Base-by-base conservation (phyloP, 106 monocot species). In the Acorus gramineus region DNA sequence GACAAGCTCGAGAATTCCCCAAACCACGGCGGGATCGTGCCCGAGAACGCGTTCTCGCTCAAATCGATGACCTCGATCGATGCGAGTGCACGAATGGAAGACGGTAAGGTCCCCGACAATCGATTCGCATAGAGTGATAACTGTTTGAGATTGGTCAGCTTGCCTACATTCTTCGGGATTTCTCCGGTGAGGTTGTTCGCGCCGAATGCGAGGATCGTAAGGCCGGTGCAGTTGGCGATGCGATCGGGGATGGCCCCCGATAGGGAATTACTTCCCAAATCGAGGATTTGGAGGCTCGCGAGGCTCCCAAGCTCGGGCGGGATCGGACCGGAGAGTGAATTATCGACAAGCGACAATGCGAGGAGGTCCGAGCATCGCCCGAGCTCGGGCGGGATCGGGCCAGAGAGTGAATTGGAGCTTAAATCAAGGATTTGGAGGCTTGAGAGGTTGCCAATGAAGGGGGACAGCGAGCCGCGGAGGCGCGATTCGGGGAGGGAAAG, bases 381-480 rank as follows among this genome's bases (percentile, higher is more conserved):
- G 10, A 94, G 71, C 71, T 89, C 74, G 28, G 77, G 49, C 8
- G 93, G 93, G 53, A 89, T 70, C 0, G 68, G 3, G 8, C 93
- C 93, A 8, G 51, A 65, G 66, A 93, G 71, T 9, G n/a, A 61
- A 65, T 93, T 93, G 7, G 59, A 58, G 9, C 72, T 50, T 51
- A 93, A 65, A 55, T 88, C 85, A 10, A 93, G 57, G 12, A 78
- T 5, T 51, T 80, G 80, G 3, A 93, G 85, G 8, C 76, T 82
- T 10, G 92, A 85, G 50, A 88, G 78, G 79, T 88, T 88, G 13
- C 68, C 77, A 5, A 88, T 57, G 64, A 68, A 88, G 0, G 85
- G 85, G 4, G 85, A 82, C 4, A 88, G 68, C 5, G 71, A 76
- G 59, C 85, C 85, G 45, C 47, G 53, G 59, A 88, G 85, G 11